These are phyloP conservation scores for Nitzschia sp. DNA, from an alignment of 108 stramenopile species.

Conservation along the genomic window DNA sequence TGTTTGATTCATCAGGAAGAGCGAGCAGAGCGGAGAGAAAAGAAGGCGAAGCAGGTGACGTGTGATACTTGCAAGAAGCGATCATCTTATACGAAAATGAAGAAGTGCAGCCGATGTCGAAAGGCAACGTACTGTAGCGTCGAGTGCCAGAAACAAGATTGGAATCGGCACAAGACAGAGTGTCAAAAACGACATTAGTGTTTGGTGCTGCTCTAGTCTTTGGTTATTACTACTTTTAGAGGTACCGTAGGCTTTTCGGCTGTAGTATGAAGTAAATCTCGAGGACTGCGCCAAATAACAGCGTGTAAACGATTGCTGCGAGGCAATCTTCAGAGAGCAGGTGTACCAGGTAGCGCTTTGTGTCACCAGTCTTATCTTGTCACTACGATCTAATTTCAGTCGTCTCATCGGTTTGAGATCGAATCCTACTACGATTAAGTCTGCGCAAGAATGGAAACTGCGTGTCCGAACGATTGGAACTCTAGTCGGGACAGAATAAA, in stretches of 20 bases:
- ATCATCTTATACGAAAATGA: conserved; percentile 46
- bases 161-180: conserved; percentile 39
- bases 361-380: no score
- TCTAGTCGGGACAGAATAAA: no score
- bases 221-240: neutral
- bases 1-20: conserved; percentile 36
- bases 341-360: no score
- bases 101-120: conserved; percentile 55
- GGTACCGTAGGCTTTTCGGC: no score
- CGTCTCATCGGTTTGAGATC: no score
- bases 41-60: conserved; percentile 36
- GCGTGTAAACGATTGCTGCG: no score
- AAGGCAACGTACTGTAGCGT: conserved; percentile 46
- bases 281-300: neutral
- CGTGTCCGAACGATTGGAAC: no score
- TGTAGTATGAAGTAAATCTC: no score
- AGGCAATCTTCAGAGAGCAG: no score
- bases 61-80: conserved; percentile 47
- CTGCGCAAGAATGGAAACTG: no score
- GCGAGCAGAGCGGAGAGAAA: conserved; percentile 33
- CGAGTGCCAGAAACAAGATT: conserved; percentile 54
- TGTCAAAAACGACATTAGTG: conserved; percentile 25
- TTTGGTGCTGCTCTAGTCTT: conserved; percentile 11
- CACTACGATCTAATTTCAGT: no score
- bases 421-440: no score